Conservation (phyloP, 2,329 filamentous ascomycete genomes). For the Aspergillus thermomutatus region DNA sequence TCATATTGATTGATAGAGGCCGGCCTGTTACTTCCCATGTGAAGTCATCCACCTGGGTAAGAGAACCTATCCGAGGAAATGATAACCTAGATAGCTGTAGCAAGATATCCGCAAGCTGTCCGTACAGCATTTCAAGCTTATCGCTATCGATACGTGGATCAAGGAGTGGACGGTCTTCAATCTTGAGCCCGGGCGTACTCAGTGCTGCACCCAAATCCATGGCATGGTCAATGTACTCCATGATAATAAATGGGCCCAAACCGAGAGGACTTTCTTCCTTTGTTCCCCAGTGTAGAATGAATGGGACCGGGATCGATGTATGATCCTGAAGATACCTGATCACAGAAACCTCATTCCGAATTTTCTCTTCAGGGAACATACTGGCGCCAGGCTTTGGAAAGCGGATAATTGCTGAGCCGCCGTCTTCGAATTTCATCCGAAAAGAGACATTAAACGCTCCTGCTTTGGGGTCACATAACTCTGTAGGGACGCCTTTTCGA, state of each 20-base stretch:
- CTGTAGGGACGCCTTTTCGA: neutral
- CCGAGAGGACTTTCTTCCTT: constrained; percentile 13
- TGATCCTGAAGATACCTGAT: constrained; percentile 15
- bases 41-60: constrained; percentile 13
- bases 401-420: constrained; percentile 16
- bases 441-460: constrained; percentile 21
- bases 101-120: constrained; percentile 4
- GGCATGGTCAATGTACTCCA: constrained; percentile 26
- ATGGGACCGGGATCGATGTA: constrained; percentile 17
- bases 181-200: constrained; percentile 11
- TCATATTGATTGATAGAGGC: constrained; percentile 45
- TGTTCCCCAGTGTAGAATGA: constrained; percentile 13
- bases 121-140: constrained; percentile 28
- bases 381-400: constrained; percentile 17
- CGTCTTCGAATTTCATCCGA: constrained; percentile 17
- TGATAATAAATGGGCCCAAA: constrained; percentile 35
- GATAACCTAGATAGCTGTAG: constrained; percentile 8
- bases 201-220: constrained; percentile 15
- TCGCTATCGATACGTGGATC: constrained; percentile 34
- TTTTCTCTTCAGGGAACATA: constrained; percentile 29
- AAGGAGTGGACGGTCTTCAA: constrained; percentile 9
- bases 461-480: constrained; percentile 4
- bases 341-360: constrained; percentile 16
- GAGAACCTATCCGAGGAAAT: constrained; percentile 7
- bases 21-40: constrained; percentile 24